Base-by-base conservation (phyloP, 495 filamentous ascomycete genomes). In the Apiosordaria backusii region DNA sequence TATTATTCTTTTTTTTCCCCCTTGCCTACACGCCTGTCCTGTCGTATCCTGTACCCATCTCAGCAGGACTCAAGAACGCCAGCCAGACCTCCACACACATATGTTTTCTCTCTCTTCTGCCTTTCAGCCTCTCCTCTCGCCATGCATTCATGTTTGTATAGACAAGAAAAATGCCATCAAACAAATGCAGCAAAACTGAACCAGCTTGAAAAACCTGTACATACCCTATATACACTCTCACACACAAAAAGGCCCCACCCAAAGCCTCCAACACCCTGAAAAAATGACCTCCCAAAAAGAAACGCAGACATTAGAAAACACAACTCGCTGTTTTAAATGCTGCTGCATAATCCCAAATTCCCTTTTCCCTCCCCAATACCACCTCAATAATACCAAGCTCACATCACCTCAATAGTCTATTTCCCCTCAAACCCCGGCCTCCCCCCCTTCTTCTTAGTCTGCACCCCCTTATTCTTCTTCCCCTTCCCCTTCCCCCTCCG, bases 371-470 rank as follows among this genome's bases (percentile, higher is more conserved):
- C 9, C 35, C 16, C 6, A 7, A 45, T 7, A 45, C 10, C 35
- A 7, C 35, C 35, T 9, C 35, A n/a, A n/a, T n/a, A n/a, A n/a
- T 78, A 61, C 75, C 92, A 75, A 97, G 93, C 57, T 66, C 66
- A 68, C 94, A n/a, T n/a, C n/a, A n/a, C n/a, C n/a, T n/a, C n/a
- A n/a, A n/a, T n/a, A n/a, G n/a, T n/a, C 35, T 45, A 45, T 15
- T 45, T 45, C 35, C 35, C 95, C 78, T 97, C 96, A 74, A 97
- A 97, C 4, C 95, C 94, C 4, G 94, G 89, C 67, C 91, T 75
- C 26, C 80, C 82, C 25, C 80, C 82, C 78, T 90, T 84, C 69
- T 84, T 84, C 69, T 83, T 83, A 25, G 66, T 76, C 68, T 71
- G 58, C 72, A 87, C 87, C 54, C 81, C 82, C 77, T 87, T 87